Evolutionary conservation across 441 rosid species (phyloP).

Genomic region (Populus hybrid): DNA sequence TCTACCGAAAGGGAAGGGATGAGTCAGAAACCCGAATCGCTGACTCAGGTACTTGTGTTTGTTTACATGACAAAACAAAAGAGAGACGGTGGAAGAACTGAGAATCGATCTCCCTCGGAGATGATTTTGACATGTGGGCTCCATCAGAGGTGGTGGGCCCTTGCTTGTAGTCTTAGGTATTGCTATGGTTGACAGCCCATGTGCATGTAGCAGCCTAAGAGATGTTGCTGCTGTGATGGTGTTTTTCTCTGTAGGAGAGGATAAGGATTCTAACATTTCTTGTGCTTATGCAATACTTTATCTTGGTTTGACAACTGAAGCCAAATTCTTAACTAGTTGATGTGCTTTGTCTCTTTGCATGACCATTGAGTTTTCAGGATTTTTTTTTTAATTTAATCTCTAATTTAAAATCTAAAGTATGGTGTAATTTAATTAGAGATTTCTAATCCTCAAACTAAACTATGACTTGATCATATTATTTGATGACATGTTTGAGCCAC

Average conservation of each 20-base stretch:
- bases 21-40: slow-evolving; percentile 10
- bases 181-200: not conserved
- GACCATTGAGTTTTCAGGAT: too few relatives aligned
- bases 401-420: too few relatives aligned
- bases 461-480: too few relatives aligned
- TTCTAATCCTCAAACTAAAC: too few relatives aligned
- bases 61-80: not conserved
- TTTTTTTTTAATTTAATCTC: too few relatives aligned
- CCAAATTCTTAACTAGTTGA: not conserved
- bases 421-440: too few relatives aligned
- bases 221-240: not conserved
- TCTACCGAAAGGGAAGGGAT: not conserved
- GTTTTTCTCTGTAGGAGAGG: not conserved
- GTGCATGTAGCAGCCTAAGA: slow-evolving; percentile 14
- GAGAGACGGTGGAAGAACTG: not conserved
- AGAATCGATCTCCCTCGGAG: not conserved
- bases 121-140: not conserved
- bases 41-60: slow-evolving; percentile 7
- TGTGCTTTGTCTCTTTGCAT: too few relatives aligned
- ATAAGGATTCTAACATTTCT: not conserved
- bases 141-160: not conserved
- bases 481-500: too few relatives aligned
- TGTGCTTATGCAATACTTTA: not conserved
- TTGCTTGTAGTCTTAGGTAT: not conserved
- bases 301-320: not conserved